These are phyloP conservation scores for Macrocybe gigantea DNA, from an alignment of 768 basidiomycete genomes.

Conservation along the genomic window DNA sequence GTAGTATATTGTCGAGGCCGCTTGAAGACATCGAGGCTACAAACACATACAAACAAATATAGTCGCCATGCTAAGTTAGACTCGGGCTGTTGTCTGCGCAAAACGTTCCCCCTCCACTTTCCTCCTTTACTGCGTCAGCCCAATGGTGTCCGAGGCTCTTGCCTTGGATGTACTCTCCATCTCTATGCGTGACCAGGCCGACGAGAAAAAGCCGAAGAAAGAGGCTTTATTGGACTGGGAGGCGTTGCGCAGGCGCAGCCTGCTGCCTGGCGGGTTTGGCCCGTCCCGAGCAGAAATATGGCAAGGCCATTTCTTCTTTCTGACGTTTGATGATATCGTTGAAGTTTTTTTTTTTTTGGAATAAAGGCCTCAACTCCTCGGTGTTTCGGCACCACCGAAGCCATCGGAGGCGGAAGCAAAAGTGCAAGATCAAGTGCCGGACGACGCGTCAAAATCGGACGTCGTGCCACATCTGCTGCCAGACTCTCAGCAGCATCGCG, in stretches of 20 bases:
- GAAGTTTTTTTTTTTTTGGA: neutral
- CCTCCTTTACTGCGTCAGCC: too few relatives aligned
- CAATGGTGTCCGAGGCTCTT: too few relatives aligned
- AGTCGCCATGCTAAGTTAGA: too few relatives aligned
- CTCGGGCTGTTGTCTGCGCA: too few relatives aligned
- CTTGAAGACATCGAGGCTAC: too few relatives aligned
- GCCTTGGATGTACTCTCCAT: too few relatives aligned
- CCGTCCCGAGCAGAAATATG: constrained; percentile 49
- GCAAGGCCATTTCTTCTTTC: constrained; percentile 25
- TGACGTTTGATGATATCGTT: neutral
- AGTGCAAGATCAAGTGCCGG: neutral
- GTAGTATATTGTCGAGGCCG: too few relatives aligned
- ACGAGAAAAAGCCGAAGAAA: too few relatives aligned
- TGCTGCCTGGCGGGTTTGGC: constrained; percentile 62
- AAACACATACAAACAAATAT: too few relatives aligned
- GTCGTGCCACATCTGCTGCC: constrained; percentile 8
- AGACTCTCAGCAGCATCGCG: constrained; percentile 37
- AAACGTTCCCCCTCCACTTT: too few relatives aligned
- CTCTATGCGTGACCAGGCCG: too few relatives aligned
- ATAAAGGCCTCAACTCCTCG: constrained; percentile 13
- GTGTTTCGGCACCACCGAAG: neutral
- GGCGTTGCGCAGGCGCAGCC: constrained; percentile 37
- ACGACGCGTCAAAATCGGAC: constrained; percentile 1
- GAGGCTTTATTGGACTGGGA: constrained; percentile 33
- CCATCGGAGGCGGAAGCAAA: constrained; percentile 5